phyloP scores from a whole-genome alignment of 495 filamentous ascomycete genomes.

The Lichina pygmaea region DNA sequence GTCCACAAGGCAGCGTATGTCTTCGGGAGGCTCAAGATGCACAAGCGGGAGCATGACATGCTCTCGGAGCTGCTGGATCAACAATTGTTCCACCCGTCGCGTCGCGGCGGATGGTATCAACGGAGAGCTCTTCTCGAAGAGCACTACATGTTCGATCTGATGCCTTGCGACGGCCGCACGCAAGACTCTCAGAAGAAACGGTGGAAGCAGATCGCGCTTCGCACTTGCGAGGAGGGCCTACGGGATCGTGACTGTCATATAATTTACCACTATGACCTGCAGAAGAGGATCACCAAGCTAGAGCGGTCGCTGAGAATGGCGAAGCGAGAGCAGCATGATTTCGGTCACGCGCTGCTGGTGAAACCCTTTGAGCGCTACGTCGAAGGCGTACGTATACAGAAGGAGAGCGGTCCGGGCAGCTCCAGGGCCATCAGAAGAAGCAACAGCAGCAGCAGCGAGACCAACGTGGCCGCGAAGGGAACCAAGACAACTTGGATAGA shows the following conservation, averaged over 20 bases:
- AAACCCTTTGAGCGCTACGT: slow-evolving; percentile 50
- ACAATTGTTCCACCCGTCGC: slow-evolving; percentile 55
- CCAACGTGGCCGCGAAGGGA: slow-evolving; percentile 16
- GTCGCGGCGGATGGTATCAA: slow-evolving; percentile 86
- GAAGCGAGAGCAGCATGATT: slow-evolving; percentile 75
- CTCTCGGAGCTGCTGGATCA: slow-evolving; percentile 55
- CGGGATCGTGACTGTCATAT: slow-evolving; percentile 72
- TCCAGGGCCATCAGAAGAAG: slow-evolving; percentile 1
- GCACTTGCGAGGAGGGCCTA: slow-evolving; percentile 69
- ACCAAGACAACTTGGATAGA: slow-evolving; percentile 77
- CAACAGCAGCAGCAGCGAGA: slow-evolving; percentile 7
- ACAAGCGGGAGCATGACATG: slow-evolving; percentile 50
- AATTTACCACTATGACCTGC: slow-evolving; percentile 80
- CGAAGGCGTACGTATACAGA: slow-evolving; percentile 49
- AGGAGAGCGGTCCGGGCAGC: slow-evolving; percentile 15
- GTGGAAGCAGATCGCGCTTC: slow-evolving; percentile 54
- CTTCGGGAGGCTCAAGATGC: slow-evolving; percentile 59
- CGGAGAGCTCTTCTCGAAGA: slow-evolving; percentile 86
- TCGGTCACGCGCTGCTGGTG: slow-evolving; percentile 51
- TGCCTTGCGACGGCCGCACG: slow-evolving; percentile 20
- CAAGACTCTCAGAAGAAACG: slow-evolving; percentile 46
- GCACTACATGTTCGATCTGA: slow-evolving; percentile 59
- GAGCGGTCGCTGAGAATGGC: slow-evolving; percentile 66
- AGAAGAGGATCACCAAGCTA: slow-evolving; percentile 75
- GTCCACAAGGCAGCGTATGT: slow-evolving; percentile 64